These are phyloP conservation scores for Paecilomyces formosus DNA, from an alignment of 2,329 filamentous ascomycete species.

Conservation along the genomic window DNA sequence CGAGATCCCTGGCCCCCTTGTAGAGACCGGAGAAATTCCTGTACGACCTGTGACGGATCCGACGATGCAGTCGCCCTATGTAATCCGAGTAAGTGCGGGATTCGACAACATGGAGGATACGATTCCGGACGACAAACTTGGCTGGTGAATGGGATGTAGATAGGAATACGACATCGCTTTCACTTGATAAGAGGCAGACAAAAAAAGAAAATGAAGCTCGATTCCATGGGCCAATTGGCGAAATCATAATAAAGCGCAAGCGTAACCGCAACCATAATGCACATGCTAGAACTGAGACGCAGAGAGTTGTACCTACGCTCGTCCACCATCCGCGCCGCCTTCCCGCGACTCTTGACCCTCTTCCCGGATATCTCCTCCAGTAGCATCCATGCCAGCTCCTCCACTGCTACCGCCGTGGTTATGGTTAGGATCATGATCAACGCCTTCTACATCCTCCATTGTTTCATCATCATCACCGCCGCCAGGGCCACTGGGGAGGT, in stretches of 20 bases:
- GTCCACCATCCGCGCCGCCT: slow-evolving; percentile 89
- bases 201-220: neutral
- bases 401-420: slow-evolving; percentile 59
- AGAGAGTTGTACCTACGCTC: slow-evolving; percentile 85
- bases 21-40: slow-evolving; percentile 81
- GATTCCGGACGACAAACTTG: neutral
- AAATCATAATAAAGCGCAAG: neutral
- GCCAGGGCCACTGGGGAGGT: slow-evolving; percentile 45
- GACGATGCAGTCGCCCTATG: slow-evolving; percentile 53
- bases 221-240: neutral
- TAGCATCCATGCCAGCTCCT: slow-evolving; percentile 78
- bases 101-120: neutral
- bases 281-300: slow-evolving; percentile 12
- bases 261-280: slow-evolving; percentile 6
- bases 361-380: slow-evolving; percentile 82
- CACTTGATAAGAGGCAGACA: neutral
- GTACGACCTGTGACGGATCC: slow-evolving; percentile 72
- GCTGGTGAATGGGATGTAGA: neutral
- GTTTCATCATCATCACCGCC: slow-evolving; percentile 65
- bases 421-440: slow-evolving; percentile 50
- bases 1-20: slow-evolving; percentile 48
- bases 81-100: slow-evolving; percentile 7
- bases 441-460: slow-evolving; percentile 68
- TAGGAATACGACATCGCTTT: neutral
- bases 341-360: slow-evolving; percentile 84